Percentiles rank a stretch among this genome's conserved stretches.
Evolutionary conservation across 2,329 filamentous ascomycete species (phyloP).

Genomic region (Aspergillus felis): DNA sequence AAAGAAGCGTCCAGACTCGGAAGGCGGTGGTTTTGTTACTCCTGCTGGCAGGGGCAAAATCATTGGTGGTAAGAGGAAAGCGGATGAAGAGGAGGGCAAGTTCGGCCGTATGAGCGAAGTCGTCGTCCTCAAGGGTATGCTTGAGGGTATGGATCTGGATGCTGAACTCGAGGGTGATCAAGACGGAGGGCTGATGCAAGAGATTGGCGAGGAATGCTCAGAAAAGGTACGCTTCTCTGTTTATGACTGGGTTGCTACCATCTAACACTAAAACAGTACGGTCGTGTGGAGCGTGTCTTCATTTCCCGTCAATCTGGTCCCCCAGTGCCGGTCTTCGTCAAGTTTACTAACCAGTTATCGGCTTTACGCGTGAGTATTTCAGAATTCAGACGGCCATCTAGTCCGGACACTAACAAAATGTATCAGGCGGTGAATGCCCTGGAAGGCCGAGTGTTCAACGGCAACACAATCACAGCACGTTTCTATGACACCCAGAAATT

Average conservation of each 20-base stretch:
- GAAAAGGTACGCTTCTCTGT: slow-evolving; percentile 57
- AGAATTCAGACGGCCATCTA: neutral
- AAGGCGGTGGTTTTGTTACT: slow-evolving; percentile 72
- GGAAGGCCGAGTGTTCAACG: slow-evolving; percentile 82
- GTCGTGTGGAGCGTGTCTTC: slow-evolving; percentile 73
- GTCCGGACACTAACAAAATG: neutral
- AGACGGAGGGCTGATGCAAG: slow-evolving; percentile 69
- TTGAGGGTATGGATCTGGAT: slow-evolving; percentile 76
- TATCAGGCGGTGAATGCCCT: slow-evolving; percentile 79
- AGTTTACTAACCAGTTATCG: slow-evolving; percentile 81
- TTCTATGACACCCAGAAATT: slow-evolving; percentile 85
- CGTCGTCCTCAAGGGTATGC: slow-evolving; percentile 77
- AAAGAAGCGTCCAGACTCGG: slow-evolving; percentile 71
- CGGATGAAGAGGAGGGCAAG: slow-evolving; percentile 47
- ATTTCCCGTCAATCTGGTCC: slow-evolving; percentile 60
- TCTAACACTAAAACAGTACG: slow-evolving; percentile 57
- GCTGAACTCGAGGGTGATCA: slow-evolving; percentile 66
- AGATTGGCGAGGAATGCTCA: slow-evolving; percentile 91
- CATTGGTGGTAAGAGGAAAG: slow-evolving; percentile 66
- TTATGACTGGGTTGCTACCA: neutral
- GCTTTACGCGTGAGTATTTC: slow-evolving; percentile 67
- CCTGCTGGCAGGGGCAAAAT: slow-evolving; percentile 72
- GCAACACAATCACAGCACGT: slow-evolving; percentile 73
- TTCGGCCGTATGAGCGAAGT: slow-evolving; percentile 77
- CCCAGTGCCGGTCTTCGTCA: slow-evolving; percentile 74